Conservation (phyloP, 371 early-diverging fungal species). For the Zopfochytrium polystomum region DNA sequence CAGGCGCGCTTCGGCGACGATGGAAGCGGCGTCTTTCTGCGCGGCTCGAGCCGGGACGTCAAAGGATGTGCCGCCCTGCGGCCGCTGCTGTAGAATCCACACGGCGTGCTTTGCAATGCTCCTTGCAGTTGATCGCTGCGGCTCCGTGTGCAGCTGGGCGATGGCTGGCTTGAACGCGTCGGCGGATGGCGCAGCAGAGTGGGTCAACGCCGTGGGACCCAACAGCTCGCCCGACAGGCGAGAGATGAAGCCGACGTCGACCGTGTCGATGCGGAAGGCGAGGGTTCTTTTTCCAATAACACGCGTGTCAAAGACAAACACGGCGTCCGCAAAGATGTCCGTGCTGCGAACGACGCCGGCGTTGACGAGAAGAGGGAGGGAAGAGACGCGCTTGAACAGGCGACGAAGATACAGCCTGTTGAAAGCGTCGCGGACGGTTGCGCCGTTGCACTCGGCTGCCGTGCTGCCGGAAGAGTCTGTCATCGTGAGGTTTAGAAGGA, state of each 20-base stretch:
- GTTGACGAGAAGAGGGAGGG: constrained; percentile 7
- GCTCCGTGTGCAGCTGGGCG: too few relatives aligned
- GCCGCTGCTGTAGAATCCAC: not conserved
- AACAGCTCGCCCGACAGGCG: too few relatives aligned
- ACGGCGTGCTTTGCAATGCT: not conserved
- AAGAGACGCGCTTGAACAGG: constrained; percentile 8
- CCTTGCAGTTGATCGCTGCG: not conserved
- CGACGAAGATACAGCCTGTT: constrained; percentile 6
- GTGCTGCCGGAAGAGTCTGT: constrained; percentile 16
- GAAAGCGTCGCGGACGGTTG: constrained; percentile 5
- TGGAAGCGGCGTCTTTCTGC: too few relatives aligned
- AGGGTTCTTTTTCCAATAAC: too few relatives aligned
- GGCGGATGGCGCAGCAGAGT: too few relatives aligned
- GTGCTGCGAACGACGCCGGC: constrained; percentile 5
- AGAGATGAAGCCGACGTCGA: too few relatives aligned
- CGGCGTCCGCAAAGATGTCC: constrained; percentile 11
- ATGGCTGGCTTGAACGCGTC: too few relatives aligned
- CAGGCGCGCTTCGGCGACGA: not conserved
- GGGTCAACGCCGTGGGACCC: too few relatives aligned
- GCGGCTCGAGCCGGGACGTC: not conserved
- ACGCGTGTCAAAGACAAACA: constrained; percentile 15
- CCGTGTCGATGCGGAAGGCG: too few relatives aligned
- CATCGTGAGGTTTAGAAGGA: constrained; percentile 8
- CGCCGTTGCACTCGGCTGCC: not conserved
- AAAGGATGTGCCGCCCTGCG: constrained; percentile 8